A percentile compares a stretch with the other conserved stretches of the same genome.
Conservation (phyloP, 1,139 yeast species). For the Saccharomyces hybrid region DNA sequence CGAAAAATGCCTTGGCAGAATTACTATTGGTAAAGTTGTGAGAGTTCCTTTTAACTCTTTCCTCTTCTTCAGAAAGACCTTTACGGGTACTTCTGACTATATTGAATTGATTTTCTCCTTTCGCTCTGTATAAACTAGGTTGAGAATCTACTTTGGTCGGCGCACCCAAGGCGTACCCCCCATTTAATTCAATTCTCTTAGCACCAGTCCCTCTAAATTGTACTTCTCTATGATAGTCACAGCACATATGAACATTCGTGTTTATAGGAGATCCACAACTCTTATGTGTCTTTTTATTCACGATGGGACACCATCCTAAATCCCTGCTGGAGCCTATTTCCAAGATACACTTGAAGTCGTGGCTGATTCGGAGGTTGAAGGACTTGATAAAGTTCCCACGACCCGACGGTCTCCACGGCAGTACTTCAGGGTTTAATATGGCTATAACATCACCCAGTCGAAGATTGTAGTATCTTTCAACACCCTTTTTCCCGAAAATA, state of each 20-base stretch:
- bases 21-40: slow-evolving; percentile 34
- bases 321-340: slow-evolving; percentile 53
- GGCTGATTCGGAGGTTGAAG: slow-evolving; percentile 54
- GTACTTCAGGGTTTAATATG: slow-evolving; percentile 64
- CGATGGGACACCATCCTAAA: slow-evolving; percentile 56
- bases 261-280: slow-evolving; percentile 58
- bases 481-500: slow-evolving; percentile 55
- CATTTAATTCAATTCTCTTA: slow-evolving; percentile 67
- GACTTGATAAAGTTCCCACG: slow-evolving; percentile 32
- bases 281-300: slow-evolving; percentile 37
- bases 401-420: slow-evolving; percentile 33
- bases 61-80: slow-evolving; percentile 13
- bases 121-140: slow-evolving; percentile 30
- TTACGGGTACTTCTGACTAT: slow-evolving; percentile 15
- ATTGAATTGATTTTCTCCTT: slow-evolving; percentile 10
- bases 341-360: slow-evolving; percentile 36
- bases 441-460: slow-evolving; percentile 68
- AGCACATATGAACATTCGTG: slow-evolving; percentile 42
- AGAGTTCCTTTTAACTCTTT: slow-evolving; percentile 17
- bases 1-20: slow-evolving; percentile 42
- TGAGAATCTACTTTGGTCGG: slow-evolving; percentile 37
- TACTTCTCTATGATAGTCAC: slow-evolving; percentile 65
- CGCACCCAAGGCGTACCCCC: slow-evolving; percentile 42
- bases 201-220: slow-evolving; percentile 47
- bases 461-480: slow-evolving; percentile 62